Percentiles rank a stretch among this genome's conserved stretches.
phyloP scores from a whole-genome alignment of 495 filamentous ascomycete species.

The Pyrenula aspistea region DNA sequence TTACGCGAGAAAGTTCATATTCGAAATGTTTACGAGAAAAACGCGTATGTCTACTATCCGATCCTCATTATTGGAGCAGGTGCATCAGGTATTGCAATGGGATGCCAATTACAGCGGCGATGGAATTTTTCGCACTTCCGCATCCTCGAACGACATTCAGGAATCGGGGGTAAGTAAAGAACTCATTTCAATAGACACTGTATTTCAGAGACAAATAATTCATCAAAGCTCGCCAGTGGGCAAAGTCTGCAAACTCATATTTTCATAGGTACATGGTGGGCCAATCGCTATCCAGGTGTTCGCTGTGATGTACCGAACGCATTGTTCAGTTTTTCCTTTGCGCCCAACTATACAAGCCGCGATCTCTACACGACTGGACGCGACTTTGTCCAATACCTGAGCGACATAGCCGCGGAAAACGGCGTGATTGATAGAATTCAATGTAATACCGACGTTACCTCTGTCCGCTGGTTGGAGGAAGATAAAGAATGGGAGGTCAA shows the following conservation, averaged over 20 bases:
- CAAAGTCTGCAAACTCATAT: background rate
- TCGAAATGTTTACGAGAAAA: too few relatives aligned
- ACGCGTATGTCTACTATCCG: too few relatives aligned
- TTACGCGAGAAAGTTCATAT: too few relatives aligned
- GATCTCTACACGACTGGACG: conserved; percentile 36
- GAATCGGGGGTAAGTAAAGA: conserved; percentile 44
- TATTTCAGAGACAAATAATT: too few relatives aligned
- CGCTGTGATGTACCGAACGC: conserved; percentile 41
- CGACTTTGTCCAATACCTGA: conserved; percentile 48
- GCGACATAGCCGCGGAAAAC: conserved; percentile 42
- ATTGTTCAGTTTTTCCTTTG: conserved; percentile 55
- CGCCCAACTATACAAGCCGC: conserved; percentile 44
- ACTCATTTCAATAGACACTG: too few relatives aligned
- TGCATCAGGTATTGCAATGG: conserved; percentile 55
- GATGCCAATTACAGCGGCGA: conserved; percentile 44
- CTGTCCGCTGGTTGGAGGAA: conserved; percentile 29
- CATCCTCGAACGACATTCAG: conserved; percentile 49
- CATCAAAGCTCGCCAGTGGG: too few relatives aligned
- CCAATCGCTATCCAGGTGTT: conserved; percentile 54
- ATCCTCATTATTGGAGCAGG: conserved; percentile 34
- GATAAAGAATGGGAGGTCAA: conserved; percentile 46
- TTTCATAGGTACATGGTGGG: conserved; percentile 41
- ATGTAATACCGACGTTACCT: conserved; percentile 39
- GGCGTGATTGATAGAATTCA: conserved; percentile 47
- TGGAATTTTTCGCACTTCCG: conserved; percentile 50